Base-by-base conservation (phyloP, 2,329 filamentous ascomycete genomes). In the Neofusicoccum sp. region DNA sequence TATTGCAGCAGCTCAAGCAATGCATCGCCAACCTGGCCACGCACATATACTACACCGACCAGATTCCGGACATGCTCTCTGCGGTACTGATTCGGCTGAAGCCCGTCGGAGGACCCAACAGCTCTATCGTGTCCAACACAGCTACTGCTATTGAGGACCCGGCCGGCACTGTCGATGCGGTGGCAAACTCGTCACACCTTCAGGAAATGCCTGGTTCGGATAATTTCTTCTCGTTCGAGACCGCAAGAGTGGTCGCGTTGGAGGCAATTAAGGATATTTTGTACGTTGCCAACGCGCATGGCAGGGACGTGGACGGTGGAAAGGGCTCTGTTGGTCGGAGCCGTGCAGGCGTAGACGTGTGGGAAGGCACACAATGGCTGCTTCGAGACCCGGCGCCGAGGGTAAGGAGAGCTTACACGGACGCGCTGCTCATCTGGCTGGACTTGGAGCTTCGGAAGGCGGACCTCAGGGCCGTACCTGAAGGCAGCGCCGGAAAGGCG, bases 291-390 rank as follows among this genome's bases (percentile, higher is more conserved):
- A 96, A 96, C 71, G 67, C 68, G 1, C 59, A 47, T 1, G 39
- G 84, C 84, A 67, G 87, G 83, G 73, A 83, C 81, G 58, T 70
- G 7, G 75, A 77, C 36, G 74, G 75, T 9, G 74, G 71, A 4
- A 63, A 59, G 45, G 78, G 76, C 31, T 85, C 85, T 34, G 84
- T 95, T 58, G 86, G 87, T 5, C 85, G 93, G 66, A 91, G 89
- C 73, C 86, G 83, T 44, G 91, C 96, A 0, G 88, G 91, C 0
- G 83, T 96, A 7, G 85, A 90, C 61, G 90, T 93, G 0, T 99
- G 95, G 95, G 93, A 98, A 76, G 92, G 92, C n/a, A 97, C 93
- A 0, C 92, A 97, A 66, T 97, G 92, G 91, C 85, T 98, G 48
- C 80, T 98, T 22, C 88, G 90, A 41, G 94, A 97, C 71, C 83